Evolutionary conservation across 768 basidiomycete genomes (phyloP).

Genomic region (Lanmaoa pseudosensibilis): DNA sequence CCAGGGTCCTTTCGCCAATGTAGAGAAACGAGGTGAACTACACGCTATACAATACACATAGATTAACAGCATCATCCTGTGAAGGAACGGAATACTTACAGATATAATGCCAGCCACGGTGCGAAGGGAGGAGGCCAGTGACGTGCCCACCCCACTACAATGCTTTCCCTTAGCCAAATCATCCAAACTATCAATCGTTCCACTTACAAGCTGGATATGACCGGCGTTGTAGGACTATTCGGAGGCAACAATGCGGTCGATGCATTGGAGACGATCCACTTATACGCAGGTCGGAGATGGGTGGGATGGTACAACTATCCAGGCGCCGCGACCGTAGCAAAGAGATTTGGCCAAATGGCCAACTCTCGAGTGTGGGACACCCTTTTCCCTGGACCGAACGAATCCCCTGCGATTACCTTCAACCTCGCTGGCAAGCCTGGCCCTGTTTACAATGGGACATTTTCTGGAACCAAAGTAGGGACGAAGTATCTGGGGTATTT

Average conservation of each 20-base stretch:
- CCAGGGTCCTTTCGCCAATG: neutral
- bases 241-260: slow-evolving; percentile 34
- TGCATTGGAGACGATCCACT: slow-evolving; percentile 34
- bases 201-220: slow-evolving; percentile 24
- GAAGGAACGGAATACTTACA: neutral
- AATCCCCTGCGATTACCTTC: slow-evolving; percentile 28
- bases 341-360: slow-evolving; percentile 33
- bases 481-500: slow-evolving; percentile 60
- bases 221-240: slow-evolving; percentile 34
- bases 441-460: slow-evolving; percentile 74
- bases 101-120: slow-evolving; percentile 9
- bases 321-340: slow-evolving; percentile 33
- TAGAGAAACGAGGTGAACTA: neutral
- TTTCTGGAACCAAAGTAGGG: slow-evolving; percentile 55
- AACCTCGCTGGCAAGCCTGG: slow-evolving; percentile 30
- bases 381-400: slow-evolving; percentile 34
- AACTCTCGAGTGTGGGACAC: slow-evolving; percentile 28
- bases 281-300: slow-evolving; percentile 32
- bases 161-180: slow-evolving; percentile 16
- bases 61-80: neutral
- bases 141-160: neutral
- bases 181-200: slow-evolving; percentile 11
- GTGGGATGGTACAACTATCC: slow-evolving; percentile 40
- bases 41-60: neutral
- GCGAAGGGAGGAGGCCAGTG: neutral